A percentile compares a stretch with the other conserved stretches of the same genome.
Conservation (phyloP, 805 yeast species). For the Spathaspora hagerdaliae region DNA sequence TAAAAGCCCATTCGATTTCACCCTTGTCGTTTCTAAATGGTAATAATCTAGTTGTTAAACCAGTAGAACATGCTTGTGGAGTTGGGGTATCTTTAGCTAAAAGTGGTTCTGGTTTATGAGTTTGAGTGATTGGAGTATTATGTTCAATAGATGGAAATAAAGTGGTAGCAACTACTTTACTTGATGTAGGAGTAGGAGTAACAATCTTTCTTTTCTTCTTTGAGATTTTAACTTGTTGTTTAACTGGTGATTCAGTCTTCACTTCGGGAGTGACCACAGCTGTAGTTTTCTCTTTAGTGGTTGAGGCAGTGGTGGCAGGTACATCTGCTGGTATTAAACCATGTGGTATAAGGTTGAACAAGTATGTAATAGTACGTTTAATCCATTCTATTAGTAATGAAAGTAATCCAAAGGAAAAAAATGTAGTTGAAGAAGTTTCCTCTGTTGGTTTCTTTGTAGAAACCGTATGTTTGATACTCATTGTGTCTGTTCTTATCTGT, state of each 20-base stretch:
- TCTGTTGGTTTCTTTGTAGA: no score
- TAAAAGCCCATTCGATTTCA: conserved; percentile 54
- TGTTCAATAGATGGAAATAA: neutral
- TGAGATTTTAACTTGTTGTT: neutral
- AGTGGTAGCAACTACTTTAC: neutral
- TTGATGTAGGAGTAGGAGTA: neutral
- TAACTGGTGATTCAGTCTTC: neutral
- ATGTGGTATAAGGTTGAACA: neutral
- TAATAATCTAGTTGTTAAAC: conserved; percentile 43
- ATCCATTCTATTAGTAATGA: neutral
- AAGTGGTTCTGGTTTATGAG: neutral
- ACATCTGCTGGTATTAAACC: neutral
- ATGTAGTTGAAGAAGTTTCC: no score
- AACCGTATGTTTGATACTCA: no score
- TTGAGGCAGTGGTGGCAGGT: neutral
- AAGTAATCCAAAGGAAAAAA: no score
- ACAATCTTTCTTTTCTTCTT: neutral
- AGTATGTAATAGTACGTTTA: neutral
- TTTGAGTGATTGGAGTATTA: neutral
- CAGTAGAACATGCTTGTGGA: conserved; percentile 44
- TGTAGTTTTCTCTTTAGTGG: neutral
- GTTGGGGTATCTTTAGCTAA: conserved; percentile 1
- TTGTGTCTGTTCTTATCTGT: no score
- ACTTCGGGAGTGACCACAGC: neutral
- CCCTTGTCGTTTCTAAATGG: conserved; percentile 52